Conservation (phyloP, 352 stramenopile genomes). For the Phytophthora brassicae region DNA sequence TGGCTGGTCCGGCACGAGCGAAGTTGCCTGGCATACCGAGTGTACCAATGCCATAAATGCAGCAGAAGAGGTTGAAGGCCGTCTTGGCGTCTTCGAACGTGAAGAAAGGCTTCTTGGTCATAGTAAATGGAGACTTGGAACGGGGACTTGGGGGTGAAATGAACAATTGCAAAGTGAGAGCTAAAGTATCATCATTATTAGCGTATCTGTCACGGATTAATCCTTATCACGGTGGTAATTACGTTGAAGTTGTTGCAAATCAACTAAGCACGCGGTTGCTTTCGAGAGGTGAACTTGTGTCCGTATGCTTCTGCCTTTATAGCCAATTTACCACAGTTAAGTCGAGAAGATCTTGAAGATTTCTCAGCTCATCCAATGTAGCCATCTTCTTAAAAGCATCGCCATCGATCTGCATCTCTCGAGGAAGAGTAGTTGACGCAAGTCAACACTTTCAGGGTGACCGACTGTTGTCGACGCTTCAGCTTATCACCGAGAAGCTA, state of each 20-base stretch:
- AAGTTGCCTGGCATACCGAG: conserved; percentile 26
- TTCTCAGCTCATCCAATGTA: conserved; percentile 14
- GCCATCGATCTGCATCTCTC: conserved; percentile 7
- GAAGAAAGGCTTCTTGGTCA: conserved; percentile 27
- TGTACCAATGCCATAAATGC: conserved; percentile 24
- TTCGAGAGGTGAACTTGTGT: conserved; percentile 14
- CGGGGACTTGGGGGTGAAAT: conserved; percentile 9
- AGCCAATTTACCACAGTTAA: background rate
- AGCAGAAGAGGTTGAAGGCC: conserved; percentile 28
- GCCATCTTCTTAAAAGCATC: conserved; percentile 11
- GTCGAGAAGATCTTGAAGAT: too few species aligned
- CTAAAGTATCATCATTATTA: too few species aligned
- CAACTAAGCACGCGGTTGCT: conserved; percentile 3
- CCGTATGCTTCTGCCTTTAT: conserved; percentile 12
- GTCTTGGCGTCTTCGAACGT: conserved; percentile 25
- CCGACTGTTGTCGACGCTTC: too few species aligned
- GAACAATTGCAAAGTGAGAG: conserved; percentile 20
- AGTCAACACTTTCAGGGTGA: too few species aligned
- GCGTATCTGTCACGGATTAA: conserved; percentile 10
- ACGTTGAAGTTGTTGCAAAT: conserved; percentile 14
- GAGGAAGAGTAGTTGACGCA: too few species aligned
- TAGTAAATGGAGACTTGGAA: conserved; percentile 9
- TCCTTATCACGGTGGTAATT: conserved; percentile 15
- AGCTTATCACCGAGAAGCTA: too few species aligned
- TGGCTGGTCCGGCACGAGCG: conserved; percentile 14